Evolutionary conservation across 1,284 basidiomycete genomes (phyloP).

Genomic region (Singerocomus rubriflavus): DNA sequence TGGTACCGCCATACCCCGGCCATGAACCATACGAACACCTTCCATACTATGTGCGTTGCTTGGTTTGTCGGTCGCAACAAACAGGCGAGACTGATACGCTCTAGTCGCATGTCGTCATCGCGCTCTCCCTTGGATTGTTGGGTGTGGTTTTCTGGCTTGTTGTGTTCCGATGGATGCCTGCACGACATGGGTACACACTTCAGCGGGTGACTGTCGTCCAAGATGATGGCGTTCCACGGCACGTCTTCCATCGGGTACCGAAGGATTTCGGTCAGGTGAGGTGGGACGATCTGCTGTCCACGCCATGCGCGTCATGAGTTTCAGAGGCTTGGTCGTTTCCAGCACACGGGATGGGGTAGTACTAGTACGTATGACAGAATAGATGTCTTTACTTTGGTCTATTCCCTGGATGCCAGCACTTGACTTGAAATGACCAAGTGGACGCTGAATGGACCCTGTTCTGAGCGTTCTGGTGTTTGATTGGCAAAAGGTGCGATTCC

Average conservation of each 20-base stretch:
- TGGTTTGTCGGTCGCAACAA: not conserved
- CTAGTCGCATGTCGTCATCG: slow-evolving; percentile 54
- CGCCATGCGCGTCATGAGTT: not conserved
- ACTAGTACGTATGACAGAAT: not conserved
- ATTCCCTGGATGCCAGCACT: not conserved
- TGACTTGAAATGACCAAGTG: not conserved
- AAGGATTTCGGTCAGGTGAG: not conserved
- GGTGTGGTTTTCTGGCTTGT: slow-evolving; percentile 62
- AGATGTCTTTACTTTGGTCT: not conserved
- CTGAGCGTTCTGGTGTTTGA: too few relatives aligned
- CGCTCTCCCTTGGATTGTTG: slow-evolving; percentile 47
- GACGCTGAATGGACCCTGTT: too few relatives aligned
- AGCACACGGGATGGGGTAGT: too few relatives aligned
- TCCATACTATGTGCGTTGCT: slow-evolving; percentile 59
- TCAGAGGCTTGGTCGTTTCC: not conserved
- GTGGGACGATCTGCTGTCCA: not conserved
- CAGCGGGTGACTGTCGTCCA: slow-evolving; percentile 48
- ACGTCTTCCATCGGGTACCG: slow-evolving; percentile 34
- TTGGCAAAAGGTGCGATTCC: too few relatives aligned
- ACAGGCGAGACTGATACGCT: not conserved
- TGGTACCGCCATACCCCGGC: slow-evolving; percentile 54
- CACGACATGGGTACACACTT: slow-evolving; percentile 47
- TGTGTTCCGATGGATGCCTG: slow-evolving; percentile 54
- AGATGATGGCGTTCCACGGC: slow-evolving; percentile 50
- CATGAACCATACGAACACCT: slow-evolving; percentile 52